These are phyloP conservation scores for Globisporangium cystogenes DNA, from an alignment of 352 stramenopile species.

Conservation along the genomic window DNA sequence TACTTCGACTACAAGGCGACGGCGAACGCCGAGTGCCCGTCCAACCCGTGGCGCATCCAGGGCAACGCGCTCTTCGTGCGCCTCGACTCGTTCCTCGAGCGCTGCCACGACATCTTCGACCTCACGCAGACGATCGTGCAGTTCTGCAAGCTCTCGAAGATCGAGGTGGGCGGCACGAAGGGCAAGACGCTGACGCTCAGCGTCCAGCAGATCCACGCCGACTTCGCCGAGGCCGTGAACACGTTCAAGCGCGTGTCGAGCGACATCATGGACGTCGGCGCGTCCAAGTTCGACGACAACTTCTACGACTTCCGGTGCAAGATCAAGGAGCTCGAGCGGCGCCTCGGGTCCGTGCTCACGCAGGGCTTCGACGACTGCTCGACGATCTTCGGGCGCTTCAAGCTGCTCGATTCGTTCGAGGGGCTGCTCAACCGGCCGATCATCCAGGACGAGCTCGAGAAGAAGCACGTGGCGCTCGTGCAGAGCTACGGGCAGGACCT, in stretches of 20 bases:
- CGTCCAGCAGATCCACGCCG: constrained; percentile 94
- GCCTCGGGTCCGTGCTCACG: constrained; percentile 94
- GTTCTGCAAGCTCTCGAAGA: constrained; percentile 97
- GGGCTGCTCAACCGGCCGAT: constrained; percentile 92
- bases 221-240: constrained; percentile 94
- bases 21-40: constrained; percentile 94
- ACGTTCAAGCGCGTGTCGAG: constrained; percentile 95
- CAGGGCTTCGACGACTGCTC: constrained; percentile 97
- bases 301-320: constrained; percentile 97
- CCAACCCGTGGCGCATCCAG: constrained; percentile 98
- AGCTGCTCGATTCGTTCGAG: constrained; percentile 97
- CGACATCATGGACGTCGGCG: constrained; percentile 98
- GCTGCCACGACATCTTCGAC: constrained; percentile 97
- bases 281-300: constrained; percentile 96
- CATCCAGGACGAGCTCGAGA: constrained; percentile 96
- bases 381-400: constrained; percentile 97
- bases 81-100: constrained; percentile 96
- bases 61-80: constrained; percentile 97
- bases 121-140: constrained; percentile 97
- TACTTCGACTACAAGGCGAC: constrained; percentile 98
- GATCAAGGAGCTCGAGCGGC: constrained; percentile 97
- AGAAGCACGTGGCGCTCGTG: constrained; percentile 96
- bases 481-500: constrained; percentile 96
- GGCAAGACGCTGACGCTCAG: constrained; percentile 92
- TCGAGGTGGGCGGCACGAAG: constrained; percentile 97